Percentiles rank a stretch among this genome's conserved stretches.
Evolutionary conservation across 495 filamentous ascomycete species (phyloP).

Genomic region (Hapsidospora chrysogenum): DNA sequence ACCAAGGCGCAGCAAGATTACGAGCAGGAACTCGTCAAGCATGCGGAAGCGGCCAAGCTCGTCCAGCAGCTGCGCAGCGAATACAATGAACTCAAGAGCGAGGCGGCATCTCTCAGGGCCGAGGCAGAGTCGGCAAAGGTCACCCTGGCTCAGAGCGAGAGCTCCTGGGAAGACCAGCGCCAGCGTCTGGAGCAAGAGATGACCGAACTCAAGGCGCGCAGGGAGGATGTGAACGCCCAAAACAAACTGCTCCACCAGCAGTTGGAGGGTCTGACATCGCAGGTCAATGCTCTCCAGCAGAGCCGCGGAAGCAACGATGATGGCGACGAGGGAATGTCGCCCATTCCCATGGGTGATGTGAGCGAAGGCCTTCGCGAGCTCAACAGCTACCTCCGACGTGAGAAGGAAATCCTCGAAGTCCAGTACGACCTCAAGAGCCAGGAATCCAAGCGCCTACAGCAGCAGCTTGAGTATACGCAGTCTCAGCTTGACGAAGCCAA

Average conservation of each 20-base stretch:
- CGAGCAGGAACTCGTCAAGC: conserved; percentile 81
- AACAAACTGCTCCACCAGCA: conserved; percentile 81
- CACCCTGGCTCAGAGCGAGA: conserved; percentile 62
- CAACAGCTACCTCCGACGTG: conserved; percentile 76
- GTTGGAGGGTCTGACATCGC: conserved; percentile 61
- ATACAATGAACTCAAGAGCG: conserved; percentile 62
- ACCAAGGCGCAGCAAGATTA: conserved; percentile 88
- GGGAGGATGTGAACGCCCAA: conserved; percentile 67
- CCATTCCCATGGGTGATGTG: conserved; percentile 27
- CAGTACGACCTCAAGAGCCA: conserved; percentile 78
- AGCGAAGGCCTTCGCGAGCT: conserved; percentile 70
- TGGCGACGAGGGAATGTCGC: conserved; percentile 16
- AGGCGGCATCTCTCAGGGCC: conserved; percentile 50
- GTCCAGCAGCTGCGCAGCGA: conserved; percentile 64
- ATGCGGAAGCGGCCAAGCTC: conserved; percentile 77
- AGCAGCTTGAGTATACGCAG: conserved; percentile 76
- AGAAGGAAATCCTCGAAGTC: conserved; percentile 95
- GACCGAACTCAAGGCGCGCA: conserved; percentile 53
- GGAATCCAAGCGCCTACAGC: conserved; percentile 70
- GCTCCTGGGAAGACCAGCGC: conserved; percentile 70
- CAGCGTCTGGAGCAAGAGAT: conserved; percentile 73
- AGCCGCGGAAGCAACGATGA: conserved; percentile 41
- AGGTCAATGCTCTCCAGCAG: conserved; percentile 62
- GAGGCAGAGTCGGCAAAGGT: conserved; percentile 69
- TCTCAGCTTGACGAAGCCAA: conserved; percentile 72